Evolutionary conservation across 2,329 filamentous ascomycete genomes (phyloP).

Genomic region (Pseudopyricularia cyperi): DNA sequence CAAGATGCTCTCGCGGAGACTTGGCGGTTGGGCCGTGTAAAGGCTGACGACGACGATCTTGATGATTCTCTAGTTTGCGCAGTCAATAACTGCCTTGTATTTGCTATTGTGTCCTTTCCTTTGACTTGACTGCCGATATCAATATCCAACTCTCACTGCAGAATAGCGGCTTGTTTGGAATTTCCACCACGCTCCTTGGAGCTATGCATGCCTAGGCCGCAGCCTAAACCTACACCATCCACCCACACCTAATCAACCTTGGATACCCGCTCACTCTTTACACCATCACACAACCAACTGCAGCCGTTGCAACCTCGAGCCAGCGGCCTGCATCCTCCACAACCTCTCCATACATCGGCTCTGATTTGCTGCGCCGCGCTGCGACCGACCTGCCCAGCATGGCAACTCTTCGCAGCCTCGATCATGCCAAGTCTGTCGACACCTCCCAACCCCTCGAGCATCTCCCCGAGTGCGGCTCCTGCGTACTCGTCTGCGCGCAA

Average conservation of each 20-base stretch:
- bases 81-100: neutral
- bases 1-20: neutral
- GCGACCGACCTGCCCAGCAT: slow-evolving; percentile 12
- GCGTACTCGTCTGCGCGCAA: neutral
- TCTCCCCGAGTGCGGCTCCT: neutral
- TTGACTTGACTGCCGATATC: no score
- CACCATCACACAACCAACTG: neutral
- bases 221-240: no score
- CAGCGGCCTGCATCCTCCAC: neutral
- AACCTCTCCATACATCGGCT: neutral
- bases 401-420: slow-evolving; percentile 18
- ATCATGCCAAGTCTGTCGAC: slow-evolving; percentile 17
- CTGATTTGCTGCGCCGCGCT: slow-evolving; percentile 5
- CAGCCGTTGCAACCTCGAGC: neutral
- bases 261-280: neutral
- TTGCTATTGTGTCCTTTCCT: neutral
- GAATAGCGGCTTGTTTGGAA: no score
- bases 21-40: neutral
- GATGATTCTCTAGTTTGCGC: neutral
- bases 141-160: no score
- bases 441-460: neutral
- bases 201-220: no score
- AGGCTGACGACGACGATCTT: neutral
- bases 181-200: no score
- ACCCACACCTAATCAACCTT: neutral